These are phyloP conservation scores for Eucalyptus curtisii DNA, from an alignment of 345 rosid genomes.

Conservation along the genomic window DNA sequence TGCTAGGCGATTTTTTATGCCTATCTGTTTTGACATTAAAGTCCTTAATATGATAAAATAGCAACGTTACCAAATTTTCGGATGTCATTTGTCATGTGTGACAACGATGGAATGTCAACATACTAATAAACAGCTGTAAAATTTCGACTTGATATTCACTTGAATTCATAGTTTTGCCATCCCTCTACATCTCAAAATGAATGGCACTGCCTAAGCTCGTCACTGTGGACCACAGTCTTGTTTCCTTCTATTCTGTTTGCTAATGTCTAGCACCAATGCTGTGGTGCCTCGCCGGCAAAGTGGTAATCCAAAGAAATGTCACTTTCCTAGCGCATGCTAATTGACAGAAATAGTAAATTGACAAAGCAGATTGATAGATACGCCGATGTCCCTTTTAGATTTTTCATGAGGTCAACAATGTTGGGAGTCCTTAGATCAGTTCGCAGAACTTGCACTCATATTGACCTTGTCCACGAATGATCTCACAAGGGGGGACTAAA, in stretches of 20 bases:
- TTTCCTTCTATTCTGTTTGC: not conserved
- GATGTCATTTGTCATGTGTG: not conserved
- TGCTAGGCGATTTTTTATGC: not conserved
- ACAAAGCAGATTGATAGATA: not conserved
- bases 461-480: not conserved
- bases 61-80: not conserved
- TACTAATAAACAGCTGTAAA: not conserved
- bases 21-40: not conserved
- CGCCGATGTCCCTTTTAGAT: not conserved
- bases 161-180: not conserved
- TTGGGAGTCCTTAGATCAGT: not conserved
- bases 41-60: not conserved
- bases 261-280: not conserved
- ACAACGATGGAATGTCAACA: not conserved
- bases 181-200: not conserved
- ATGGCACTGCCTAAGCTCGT: not conserved
- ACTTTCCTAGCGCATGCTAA: not conserved
- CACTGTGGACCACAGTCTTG: not conserved
- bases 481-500: not conserved
- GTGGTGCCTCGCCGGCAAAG: not conserved
- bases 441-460: not conserved
- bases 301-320: not conserved
- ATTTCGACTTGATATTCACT: not conserved
- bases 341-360: not conserved
- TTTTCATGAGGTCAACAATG: not conserved